Conservation (phyloP, 2,329 filamentous ascomycete genomes). For the Sphaerulina populicola region DNA sequence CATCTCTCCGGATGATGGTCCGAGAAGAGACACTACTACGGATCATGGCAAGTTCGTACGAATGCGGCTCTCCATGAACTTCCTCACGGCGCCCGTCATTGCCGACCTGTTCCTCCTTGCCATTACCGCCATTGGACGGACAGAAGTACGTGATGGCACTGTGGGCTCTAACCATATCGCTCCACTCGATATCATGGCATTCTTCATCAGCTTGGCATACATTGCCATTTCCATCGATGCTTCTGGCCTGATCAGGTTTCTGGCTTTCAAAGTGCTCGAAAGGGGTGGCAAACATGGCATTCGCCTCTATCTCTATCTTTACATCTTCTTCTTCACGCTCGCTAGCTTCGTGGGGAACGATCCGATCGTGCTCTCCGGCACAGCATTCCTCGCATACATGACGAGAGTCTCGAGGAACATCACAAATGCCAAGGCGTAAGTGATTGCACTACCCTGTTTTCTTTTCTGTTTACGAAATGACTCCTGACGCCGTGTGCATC, state of each 20-base stretch:
- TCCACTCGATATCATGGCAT: constrained; percentile 65
- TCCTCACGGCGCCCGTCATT: constrained; percentile 61
- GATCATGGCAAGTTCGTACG: constrained; percentile 21
- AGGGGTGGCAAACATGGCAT: constrained; percentile 61
- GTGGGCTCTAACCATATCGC: constrained; percentile 57
- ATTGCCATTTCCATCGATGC: constrained; percentile 72
- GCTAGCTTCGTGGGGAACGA: constrained; percentile 66
- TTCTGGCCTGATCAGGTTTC: constrained; percentile 60
- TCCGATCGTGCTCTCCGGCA: constrained; percentile 65
- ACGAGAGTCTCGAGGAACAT: constrained; percentile 67
- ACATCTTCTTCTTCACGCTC: constrained; percentile 61
- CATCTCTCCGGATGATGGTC: constrained; percentile 38
- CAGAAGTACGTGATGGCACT: constrained; percentile 62
- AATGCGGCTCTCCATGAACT: constrained; percentile 57
- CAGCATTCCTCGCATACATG: constrained; percentile 68
- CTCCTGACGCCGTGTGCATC: not conserved
- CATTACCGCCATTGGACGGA: constrained; percentile 56
- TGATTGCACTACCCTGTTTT: not conserved
- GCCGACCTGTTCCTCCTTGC: constrained; percentile 64
- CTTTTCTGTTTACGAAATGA: not conserved
- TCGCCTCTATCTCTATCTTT: constrained; percentile 63
- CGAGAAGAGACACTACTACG: not conserved
- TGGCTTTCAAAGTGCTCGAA: constrained; percentile 62
- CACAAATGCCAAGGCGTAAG: constrained; percentile 52
- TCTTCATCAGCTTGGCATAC: constrained; percentile 63